A percentile compares a stretch with the other conserved stretches of the same genome.
Conservation (phyloP, 305 asterid genomes). For the Plantago rigida region DNA sequence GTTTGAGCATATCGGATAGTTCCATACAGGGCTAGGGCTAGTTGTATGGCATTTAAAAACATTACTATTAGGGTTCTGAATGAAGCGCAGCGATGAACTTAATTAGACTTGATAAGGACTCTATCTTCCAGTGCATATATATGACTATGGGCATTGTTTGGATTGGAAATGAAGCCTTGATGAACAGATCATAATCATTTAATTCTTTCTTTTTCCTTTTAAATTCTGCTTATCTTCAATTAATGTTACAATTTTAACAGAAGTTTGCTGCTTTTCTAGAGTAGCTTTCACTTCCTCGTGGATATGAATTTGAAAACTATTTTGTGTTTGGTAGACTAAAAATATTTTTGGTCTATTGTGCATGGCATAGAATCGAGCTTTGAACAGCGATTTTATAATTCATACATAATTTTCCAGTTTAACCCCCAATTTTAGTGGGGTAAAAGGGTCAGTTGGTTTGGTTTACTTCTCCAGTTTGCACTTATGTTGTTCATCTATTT, state of each 20-base stretch:
- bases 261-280: too few species aligned
- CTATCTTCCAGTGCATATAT: too few species aligned
- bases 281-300: too few species aligned
- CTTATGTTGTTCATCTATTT: constrained; percentile 7
- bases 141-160: too few species aligned
- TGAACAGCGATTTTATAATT: not conserved
- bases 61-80: not conserved
- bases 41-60: constrained; percentile 1
- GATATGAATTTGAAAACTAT: not conserved
- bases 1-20: constrained; percentile 13
- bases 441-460: too few species aligned
- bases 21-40: constrained; percentile 11
- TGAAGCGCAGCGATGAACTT: constrained; percentile 8
- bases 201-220: too few species aligned
- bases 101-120: not conserved
- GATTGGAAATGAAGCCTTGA: too few species aligned
- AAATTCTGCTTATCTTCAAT: too few species aligned
- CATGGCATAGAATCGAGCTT: not conserved
- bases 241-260: too few species aligned
- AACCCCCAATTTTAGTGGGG: too few species aligned
- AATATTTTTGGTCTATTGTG: not conserved
- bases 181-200: too few species aligned
- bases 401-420: too few species aligned
- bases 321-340: not conserved
- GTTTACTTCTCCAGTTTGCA: not conserved